These are phyloP conservation scores for Aspergillus felis DNA, from an alignment of 2,329 filamentous ascomycete species.

Conservation along the genomic window DNA sequence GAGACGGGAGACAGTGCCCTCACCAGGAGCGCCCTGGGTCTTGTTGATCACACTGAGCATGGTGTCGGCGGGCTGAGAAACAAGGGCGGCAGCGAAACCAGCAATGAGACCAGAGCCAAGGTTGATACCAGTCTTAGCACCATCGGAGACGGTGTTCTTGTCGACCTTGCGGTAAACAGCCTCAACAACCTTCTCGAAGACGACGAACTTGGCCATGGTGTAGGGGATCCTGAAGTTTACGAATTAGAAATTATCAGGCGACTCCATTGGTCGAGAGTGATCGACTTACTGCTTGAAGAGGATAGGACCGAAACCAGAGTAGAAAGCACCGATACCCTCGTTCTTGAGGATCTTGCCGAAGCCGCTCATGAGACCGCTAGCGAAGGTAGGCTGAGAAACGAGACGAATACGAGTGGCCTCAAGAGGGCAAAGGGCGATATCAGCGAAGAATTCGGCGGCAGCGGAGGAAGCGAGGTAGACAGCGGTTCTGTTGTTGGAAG, in stretches of 20 bases:
- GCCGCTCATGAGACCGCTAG: constrained; percentile 71
- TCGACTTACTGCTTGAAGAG: constrained; percentile 71
- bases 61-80: constrained; percentile 88
- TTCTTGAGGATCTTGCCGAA: constrained; percentile 79
- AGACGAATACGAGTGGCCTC: constrained; percentile 93
- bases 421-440: constrained; percentile 74
- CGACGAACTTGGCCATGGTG: constrained; percentile 94
- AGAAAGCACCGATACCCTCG: constrained; percentile 82
- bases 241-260: neutral
- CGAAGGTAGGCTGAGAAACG: constrained; percentile 82
- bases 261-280: neutral
- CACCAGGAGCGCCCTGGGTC: constrained; percentile 81
- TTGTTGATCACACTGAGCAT: constrained; percentile 98
- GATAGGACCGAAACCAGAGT: constrained; percentile 85
- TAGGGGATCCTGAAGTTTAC: constrained; percentile 66
- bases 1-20: constrained; percentile 74
- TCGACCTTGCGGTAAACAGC: constrained; percentile 64
- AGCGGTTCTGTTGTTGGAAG: constrained; percentile 72
- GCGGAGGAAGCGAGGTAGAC: constrained; percentile 71
- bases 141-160: constrained; percentile 65
- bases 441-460: constrained; percentile 61
- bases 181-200: constrained; percentile 85
- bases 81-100: constrained; percentile 78
- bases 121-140: constrained; percentile 75
- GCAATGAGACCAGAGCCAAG: constrained; percentile 80